Percentiles rank a stretch among this genome's conserved stretches.
These are phyloP conservation scores for Kwoniella shandongensis DNA, from an alignment of 768 basidiomycete species.

Conservation along the genomic window DNA sequence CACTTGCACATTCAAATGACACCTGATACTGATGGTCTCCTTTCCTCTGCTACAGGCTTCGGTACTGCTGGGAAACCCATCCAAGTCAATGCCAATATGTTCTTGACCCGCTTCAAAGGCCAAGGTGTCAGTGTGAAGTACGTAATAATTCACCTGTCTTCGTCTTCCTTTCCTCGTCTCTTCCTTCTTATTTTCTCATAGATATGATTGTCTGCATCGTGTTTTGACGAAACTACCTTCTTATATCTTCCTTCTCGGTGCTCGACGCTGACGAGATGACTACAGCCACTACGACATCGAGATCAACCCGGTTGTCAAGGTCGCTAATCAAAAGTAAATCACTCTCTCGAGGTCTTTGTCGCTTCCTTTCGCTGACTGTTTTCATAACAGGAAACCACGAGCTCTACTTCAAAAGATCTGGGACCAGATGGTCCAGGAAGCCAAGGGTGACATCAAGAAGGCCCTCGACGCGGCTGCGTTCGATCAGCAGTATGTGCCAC, in stretches of 20 bases:
- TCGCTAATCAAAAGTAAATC: conserved; percentile 46
- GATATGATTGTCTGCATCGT: neutral
- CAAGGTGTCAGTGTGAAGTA: conserved; percentile 29
- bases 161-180: too few relatives aligned
- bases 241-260: neutral
- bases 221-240: neutral
- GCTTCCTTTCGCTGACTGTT: conserved; percentile 1
- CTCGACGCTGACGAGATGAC: neutral
- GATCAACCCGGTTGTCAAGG: conserved; percentile 51
- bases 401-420: conserved; percentile 38
- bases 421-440: conserved; percentile 33
- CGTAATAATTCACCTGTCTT: neutral
- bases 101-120: conserved; percentile 38
- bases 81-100: conserved; percentile 45
- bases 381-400: conserved; percentile 32
- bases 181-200: too few relatives aligned
- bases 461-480: conserved; percentile 37
- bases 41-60: conserved; percentile 22
- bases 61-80: conserved; percentile 39
- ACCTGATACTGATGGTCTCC: neutral
- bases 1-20: neutral
- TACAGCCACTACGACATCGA: conserved; percentile 51
- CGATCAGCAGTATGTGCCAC: conserved; percentile 36
- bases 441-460: conserved; percentile 28
- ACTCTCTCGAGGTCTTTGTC: neutral